Conservation (phyloP, 768 basidiomycete species). For the Amanita brunnescens region DNA sequence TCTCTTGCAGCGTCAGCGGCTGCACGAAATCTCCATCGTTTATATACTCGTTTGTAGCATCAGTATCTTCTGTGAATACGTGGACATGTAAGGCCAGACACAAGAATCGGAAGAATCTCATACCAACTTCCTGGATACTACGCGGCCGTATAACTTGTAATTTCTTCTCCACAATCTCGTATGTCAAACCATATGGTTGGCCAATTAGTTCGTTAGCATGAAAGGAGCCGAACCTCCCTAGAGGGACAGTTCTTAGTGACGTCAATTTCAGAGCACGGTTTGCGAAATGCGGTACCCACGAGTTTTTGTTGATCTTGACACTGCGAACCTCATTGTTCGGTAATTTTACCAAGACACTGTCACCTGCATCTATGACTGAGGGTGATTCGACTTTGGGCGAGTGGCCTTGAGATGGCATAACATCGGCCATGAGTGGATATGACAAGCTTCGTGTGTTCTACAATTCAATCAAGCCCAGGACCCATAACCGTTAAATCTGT, state of each 20-base stretch:
- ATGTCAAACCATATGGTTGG: conserved; percentile 80
- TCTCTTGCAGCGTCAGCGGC: conserved; percentile 76
- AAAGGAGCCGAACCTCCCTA: conserved; percentile 88
- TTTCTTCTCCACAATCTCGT: conserved; percentile 73
- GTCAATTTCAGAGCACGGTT: conserved; percentile 4
- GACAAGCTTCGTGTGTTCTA: background rate
- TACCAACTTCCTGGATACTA: conserved; percentile 75
- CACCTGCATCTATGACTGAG: conserved; percentile 48
- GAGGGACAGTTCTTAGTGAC: conserved; percentile 47
- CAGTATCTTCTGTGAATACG: conserved; percentile 73
- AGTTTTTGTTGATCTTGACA: conserved; percentile 61
- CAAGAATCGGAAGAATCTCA: conserved; percentile 16
- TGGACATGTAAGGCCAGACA: background rate
- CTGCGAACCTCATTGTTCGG: conserved; percentile 76
- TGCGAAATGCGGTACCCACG: conserved; percentile 36
- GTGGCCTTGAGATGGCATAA: background rate
- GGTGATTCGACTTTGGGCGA: background rate
- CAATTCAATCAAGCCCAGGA: background rate
- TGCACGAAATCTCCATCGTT: conserved; percentile 82
- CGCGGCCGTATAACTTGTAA: conserved; percentile 54
- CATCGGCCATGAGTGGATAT: background rate
- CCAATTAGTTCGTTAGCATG: conserved; percentile 67
- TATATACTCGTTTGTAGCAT: conserved; percentile 94
- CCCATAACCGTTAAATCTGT: background rate
- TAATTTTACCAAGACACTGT: conserved; percentile 71